A percentile compares a stretch with the other conserved stretches of the same genome.
These are phyloP conservation scores for Acanthamoeba lenticulata DNA, from an alignment of 208 protist genomes.

Conservation along the genomic window DNA sequence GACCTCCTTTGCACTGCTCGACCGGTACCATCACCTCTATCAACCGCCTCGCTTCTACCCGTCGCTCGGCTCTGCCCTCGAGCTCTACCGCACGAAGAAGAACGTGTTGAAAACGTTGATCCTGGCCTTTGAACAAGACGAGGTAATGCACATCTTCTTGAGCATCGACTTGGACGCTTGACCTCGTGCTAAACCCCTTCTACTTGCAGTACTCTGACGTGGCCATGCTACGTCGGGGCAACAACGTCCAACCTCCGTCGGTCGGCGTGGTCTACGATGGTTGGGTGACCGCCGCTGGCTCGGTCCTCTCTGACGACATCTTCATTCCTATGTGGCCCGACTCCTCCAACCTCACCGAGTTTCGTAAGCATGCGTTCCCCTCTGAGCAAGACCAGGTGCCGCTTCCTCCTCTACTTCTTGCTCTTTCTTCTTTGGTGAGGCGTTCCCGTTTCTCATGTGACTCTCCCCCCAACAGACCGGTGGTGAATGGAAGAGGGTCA, in stretches of 20 bases:
- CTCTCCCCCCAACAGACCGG: neutral
- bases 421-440: too few species aligned
- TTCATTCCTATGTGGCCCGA: slow-evolving; percentile 5
- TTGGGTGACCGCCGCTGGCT: neutral
- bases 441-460: too few species aligned
- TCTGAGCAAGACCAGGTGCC: neutral
- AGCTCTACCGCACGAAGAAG: neutral
- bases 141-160: neutral
- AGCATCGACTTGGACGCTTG: neutral
- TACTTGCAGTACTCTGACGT: neutral
- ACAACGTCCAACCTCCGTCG: neutral
- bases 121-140: neutral
- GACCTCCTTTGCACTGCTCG: neutral
- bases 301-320: neutral
- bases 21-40: neutral
- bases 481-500: neutral
- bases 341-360: neutral
- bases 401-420: neutral
- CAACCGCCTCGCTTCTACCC: neutral
- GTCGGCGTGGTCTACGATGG: slow-evolving; percentile 25
- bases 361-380: neutral
- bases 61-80: neutral
- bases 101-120: neutral
- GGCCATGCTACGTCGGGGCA: neutral
- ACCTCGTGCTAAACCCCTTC: neutral